Percentiles rank a stretch among this genome's conserved stretches.
Evolutionary conservation across 2,329 filamentous ascomycete genomes (phyloP).

Genomic region (Ascochyta viciae-villosae): DNA sequence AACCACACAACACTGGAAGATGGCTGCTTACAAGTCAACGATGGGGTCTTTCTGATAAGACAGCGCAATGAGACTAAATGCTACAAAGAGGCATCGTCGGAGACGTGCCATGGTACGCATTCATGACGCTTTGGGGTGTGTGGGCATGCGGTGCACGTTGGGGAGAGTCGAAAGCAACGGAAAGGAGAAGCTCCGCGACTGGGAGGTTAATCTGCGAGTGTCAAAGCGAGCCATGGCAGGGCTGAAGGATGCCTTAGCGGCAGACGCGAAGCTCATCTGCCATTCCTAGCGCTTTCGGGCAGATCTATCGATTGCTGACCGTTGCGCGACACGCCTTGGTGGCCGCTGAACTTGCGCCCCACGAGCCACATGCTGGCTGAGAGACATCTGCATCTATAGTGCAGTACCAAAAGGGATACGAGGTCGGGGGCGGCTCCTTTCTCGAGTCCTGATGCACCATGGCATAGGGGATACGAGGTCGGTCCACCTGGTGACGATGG

Average conservation of each 20-base stretch:
- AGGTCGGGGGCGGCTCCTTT: conserved; percentile 3
- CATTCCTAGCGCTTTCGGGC: conserved; percentile 32
- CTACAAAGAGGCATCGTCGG: conserved; percentile 35
- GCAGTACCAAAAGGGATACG: conserved; percentile 16
- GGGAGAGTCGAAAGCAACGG: conserved; percentile 19
- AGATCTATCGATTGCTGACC: conserved; percentile 31
- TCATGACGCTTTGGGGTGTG: conserved; percentile 32
- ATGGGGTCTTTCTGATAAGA: conserved; percentile 57
- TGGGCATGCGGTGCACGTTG: conserved; percentile 27
- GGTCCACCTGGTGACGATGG: conserved; percentile 15
- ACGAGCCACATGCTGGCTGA: conserved; percentile 35
- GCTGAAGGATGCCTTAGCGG: conserved; percentile 31
- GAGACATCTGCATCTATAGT: conserved; percentile 38
- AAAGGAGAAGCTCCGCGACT: conserved; percentile 16
- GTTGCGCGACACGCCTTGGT: conserved; percentile 32
- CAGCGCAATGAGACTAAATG: conserved; percentile 33
- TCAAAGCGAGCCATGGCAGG: conserved; percentile 32
- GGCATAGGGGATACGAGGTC: conserved; percentile 17
- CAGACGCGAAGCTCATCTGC: conserved; percentile 24
- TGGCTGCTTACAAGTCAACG: conserved; percentile 52
- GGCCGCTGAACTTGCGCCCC: conserved; percentile 28
- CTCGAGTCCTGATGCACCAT: conserved; percentile 1
- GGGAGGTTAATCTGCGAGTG: conserved; percentile 22
- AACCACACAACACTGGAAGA: not conserved
- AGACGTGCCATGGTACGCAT: conserved; percentile 42